Conservation (phyloP, 2,329 filamentous ascomycete species). For the Fusarium protoensiforme region DNA sequence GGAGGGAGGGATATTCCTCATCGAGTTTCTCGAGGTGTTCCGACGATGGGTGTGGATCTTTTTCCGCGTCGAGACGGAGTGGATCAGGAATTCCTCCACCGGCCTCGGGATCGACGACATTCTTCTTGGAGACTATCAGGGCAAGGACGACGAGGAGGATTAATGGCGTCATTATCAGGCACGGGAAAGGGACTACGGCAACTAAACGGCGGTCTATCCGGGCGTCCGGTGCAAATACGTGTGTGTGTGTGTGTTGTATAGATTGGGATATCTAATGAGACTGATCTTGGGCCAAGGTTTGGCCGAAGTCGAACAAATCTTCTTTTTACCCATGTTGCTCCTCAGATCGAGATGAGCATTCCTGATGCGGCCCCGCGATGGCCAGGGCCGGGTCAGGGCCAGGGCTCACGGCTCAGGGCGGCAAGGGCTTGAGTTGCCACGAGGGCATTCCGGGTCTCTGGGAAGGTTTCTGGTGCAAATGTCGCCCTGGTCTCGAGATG, state of each 20-base stretch:
- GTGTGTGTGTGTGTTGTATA: slow-evolving; percentile 22
- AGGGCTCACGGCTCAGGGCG: not conserved
- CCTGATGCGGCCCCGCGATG: not conserved
- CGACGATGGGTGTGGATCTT: slow-evolving; percentile 98
- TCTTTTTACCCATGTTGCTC: not conserved
- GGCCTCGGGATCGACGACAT: slow-evolving; percentile 75
- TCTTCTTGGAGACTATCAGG: slow-evolving; percentile 76
- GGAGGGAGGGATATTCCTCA: slow-evolving; percentile 87
- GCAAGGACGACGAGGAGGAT: slow-evolving; percentile 63
- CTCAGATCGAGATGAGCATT: slow-evolving; percentile 6
- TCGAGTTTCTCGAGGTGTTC: slow-evolving; percentile 88
- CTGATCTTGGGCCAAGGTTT: slow-evolving; percentile 21
- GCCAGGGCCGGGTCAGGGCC: not conserved
- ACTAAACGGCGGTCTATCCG: slow-evolving; percentile 16
- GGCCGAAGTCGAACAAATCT: slow-evolving; percentile 1
- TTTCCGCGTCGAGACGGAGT: slow-evolving; percentile 94
- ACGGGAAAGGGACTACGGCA: not conserved
- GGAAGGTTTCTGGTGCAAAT: slow-evolving; percentile 16
- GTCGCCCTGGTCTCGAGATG: slow-evolving; percentile 26
- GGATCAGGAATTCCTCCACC: slow-evolving; percentile 69
- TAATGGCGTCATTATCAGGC: slow-evolving; percentile 30
- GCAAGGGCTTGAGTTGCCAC: slow-evolving; percentile 24
- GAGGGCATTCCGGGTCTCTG: slow-evolving; percentile 31
- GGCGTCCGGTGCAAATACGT: slow-evolving; percentile 20
- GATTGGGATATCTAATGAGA: slow-evolving; percentile 31